These are phyloP conservation scores for Populus tremula DNA, from an alignment of 345 rosid species.

Conservation along the genomic window DNA sequence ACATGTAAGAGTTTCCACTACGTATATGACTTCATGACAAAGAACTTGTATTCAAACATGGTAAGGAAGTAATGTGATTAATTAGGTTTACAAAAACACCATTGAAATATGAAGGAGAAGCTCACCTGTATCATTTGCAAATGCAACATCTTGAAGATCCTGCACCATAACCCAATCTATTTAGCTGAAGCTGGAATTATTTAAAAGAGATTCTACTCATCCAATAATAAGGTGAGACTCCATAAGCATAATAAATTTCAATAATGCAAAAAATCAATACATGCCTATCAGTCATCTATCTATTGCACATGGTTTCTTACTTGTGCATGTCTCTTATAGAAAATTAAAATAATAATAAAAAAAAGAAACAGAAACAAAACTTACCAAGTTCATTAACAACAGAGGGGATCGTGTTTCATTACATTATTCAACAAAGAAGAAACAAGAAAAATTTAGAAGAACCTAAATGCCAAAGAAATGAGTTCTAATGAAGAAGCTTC, in stretches of 20 bases:
- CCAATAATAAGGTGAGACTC: background rate
- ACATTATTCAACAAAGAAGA: background rate
- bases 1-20: background rate
- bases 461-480: background rate
- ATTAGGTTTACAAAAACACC: background rate
- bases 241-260: background rate
- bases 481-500: conserved; percentile 2
- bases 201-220: background rate
- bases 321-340: background rate
- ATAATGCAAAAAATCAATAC: background rate
- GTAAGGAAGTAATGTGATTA: background rate
- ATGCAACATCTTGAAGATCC: conserved; percentile 53
- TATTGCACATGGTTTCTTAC: background rate
- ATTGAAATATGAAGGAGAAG: background rate
- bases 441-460: background rate
- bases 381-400: background rate
- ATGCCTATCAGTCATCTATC: background rate
- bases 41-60: background rate
- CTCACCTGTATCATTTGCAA: conserved; percentile 83
- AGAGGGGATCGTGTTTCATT: background rate
- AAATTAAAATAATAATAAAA: too few species aligned
- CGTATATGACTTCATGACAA: background rate
- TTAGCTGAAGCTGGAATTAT: conserved; percentile 8
- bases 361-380: background rate
- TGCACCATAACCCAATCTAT: conserved; percentile 38